A percentile compares a stretch with the other conserved stretches of the same genome.
phyloP scores from a whole-genome alignment of 306 rosid species.

The Prunus mongolica region DNA sequence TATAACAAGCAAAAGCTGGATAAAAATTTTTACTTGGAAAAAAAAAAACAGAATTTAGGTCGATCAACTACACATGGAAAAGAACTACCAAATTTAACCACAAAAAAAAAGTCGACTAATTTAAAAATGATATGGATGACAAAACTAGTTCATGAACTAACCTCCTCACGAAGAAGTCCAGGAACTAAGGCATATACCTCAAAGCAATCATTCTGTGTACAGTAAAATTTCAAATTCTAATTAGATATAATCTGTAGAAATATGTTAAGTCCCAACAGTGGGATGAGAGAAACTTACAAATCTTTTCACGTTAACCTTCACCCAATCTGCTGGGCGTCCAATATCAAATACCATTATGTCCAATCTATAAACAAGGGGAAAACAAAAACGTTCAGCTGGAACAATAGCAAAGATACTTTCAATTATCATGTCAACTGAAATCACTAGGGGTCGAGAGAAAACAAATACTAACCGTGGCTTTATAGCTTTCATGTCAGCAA shows the following conservation, averaged over 20 bases:
- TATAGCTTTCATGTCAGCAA: constrained; percentile 51
- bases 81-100: background rate
- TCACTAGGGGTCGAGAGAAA: background rate
- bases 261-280: background rate
- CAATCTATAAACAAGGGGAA: constrained; percentile 31
- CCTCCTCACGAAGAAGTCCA: constrained; percentile 83
- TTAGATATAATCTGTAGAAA: background rate
- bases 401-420: background rate
- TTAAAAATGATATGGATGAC: background rate
- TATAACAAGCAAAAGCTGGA: background rate
- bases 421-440: background rate
- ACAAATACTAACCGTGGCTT: constrained; percentile 51
- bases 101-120: background rate
- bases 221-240: background rate
- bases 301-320: constrained; percentile 69
- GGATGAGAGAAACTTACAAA: constrained; percentile 42
- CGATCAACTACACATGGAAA: background rate
- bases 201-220: constrained; percentile 58
- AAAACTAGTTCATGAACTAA: constrained; percentile 12
- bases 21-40: background rate
- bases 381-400: background rate
- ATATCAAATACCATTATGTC: constrained; percentile 54
- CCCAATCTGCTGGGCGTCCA: constrained; percentile 84
- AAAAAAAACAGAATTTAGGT: background rate
- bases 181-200: constrained; percentile 78